phyloP scores from a whole-genome alignment of 2,329 filamentous ascomycete species.

The Grosmannia penicillata region DNA sequence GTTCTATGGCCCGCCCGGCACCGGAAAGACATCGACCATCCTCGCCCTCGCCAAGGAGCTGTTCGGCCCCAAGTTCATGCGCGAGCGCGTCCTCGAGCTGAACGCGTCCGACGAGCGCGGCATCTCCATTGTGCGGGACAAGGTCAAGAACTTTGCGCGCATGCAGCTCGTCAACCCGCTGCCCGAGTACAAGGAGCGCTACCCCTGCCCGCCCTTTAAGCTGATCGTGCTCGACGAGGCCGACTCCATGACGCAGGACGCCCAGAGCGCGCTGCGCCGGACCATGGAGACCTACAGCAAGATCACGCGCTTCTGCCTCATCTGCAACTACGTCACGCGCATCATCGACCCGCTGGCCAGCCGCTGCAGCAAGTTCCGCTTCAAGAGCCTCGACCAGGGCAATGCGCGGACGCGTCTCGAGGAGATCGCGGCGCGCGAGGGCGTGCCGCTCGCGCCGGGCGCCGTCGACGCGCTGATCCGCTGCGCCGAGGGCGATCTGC shows the following conservation, averaged over 20 bases:
- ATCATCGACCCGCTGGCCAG: constrained; percentile 94
- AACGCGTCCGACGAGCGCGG: constrained; percentile 98
- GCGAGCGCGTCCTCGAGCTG: constrained; percentile 89
- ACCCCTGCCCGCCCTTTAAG: constrained; percentile 95
- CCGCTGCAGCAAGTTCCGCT: constrained; percentile 91
- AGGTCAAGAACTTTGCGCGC: constrained; percentile 95
- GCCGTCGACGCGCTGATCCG: constrained; percentile 72
- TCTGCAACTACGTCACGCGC: constrained; percentile 96
- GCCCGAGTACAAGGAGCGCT: constrained; percentile 50
- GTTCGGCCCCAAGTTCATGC: constrained; percentile 88
- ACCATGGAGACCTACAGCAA: constrained; percentile 98
- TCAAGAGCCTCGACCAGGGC: constrained; percentile 83
- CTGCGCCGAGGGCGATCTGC: constrained; percentile 84
- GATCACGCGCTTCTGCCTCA: constrained; percentile 92
- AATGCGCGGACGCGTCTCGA: constrained; percentile 68
- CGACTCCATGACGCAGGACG: constrained; percentile 98
- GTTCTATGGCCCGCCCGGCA: constrained; percentile 95
- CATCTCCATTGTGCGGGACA: constrained; percentile 91
- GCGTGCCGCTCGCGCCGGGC: constrained; percentile 60
- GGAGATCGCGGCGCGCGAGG: constrained; percentile 70
- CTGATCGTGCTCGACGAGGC: constrained; percentile 98
- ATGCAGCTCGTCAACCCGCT: constrained; percentile 83
- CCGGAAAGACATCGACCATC: constrained; percentile 95
- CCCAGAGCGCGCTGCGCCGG: constrained; percentile 76
- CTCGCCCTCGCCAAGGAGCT: constrained; percentile 94